A percentile compares a stretch with the other conserved stretches of the same genome.
Conservation (phyloP, 371 early-diverging fungal genomes). For the Hamiltosporidium tvaerminnensis region DNA sequence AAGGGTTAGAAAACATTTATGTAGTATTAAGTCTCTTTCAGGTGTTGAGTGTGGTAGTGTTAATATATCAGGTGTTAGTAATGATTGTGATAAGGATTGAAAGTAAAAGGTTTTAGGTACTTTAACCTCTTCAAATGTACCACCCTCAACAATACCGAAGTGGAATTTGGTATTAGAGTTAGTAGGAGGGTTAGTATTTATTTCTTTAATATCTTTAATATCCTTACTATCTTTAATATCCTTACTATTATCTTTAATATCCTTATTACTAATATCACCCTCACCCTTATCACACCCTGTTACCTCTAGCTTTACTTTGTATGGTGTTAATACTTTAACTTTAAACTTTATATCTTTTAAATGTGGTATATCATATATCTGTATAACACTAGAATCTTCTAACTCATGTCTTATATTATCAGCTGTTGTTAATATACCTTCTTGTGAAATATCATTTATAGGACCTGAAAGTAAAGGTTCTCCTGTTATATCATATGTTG, state of each 20-base stretch:
- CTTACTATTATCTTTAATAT: background rate
- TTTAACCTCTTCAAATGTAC: conserved; percentile 32
- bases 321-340: conserved; percentile 34
- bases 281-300: background rate
- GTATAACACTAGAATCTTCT: conserved; percentile 46
- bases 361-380: conserved; percentile 19
- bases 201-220: background rate
- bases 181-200: background rate
- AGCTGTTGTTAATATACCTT: conserved; percentile 48
- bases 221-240: background rate
- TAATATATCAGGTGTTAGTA: no score
- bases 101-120: conserved; percentile 13
- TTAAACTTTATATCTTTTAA: conserved; percentile 29
- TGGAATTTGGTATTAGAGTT: background rate
- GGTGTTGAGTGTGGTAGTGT: no score
- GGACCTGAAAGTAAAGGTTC: conserved; percentile 78
- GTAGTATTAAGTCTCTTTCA: no score
- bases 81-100: conserved; percentile 12
- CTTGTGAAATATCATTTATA: conserved; percentile 66
- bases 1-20: no score
- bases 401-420: conserved; percentile 49
- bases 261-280: background rate
- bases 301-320: conserved; percentile 33
- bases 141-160: conserved; percentile 9
- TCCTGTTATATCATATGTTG: conserved; percentile 74